Evolutionary conservation across 2,329 filamentous ascomycete species (phyloP).

Genomic region (Fusarium albosuccineum): DNA sequence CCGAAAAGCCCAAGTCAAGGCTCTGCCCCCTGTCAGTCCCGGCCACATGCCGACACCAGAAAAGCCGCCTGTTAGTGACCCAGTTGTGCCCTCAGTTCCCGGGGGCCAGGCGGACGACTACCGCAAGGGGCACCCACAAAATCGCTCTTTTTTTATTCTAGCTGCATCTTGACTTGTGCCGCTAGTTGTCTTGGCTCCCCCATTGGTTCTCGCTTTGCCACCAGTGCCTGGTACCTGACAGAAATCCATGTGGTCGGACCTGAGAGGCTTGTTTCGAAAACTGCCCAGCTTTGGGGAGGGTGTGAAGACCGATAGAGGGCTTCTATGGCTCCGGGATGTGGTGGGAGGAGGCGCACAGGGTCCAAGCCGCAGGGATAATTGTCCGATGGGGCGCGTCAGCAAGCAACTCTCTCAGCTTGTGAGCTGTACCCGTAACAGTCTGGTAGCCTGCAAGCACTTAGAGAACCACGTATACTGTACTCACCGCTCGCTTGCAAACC

Average conservation of each 20-base stretch:
- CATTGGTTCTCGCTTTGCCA: slow-evolving; percentile 50
- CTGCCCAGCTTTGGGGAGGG: slow-evolving; percentile 17
- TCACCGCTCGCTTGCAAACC: slow-evolving; percentile 20
- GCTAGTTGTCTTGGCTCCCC: slow-evolving; percentile 14
- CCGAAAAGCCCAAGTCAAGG: slow-evolving; percentile 7
- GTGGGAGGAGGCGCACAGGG: slow-evolving; percentile 17
- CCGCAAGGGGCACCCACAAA: slow-evolving; percentile 34
- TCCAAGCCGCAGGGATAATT: slow-evolving; percentile 11
- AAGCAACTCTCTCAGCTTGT: slow-evolving; percentile 6
- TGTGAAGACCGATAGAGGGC: slow-evolving; percentile 16
- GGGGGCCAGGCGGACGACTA: slow-evolving; percentile 29
- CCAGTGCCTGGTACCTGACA: slow-evolving; percentile 59
- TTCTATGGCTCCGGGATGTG: slow-evolving; percentile 16
- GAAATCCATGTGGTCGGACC: slow-evolving; percentile 55
- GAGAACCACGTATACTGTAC: slow-evolving; percentile 13
- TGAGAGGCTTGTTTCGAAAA: slow-evolving; percentile 52
- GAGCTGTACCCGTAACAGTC: slow-evolving; percentile 20
- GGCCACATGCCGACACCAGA: slow-evolving; percentile 23
- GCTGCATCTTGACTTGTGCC: slow-evolving; percentile 33
- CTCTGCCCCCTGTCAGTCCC: slow-evolving; percentile 18
- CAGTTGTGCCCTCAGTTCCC: slow-evolving; percentile 29
- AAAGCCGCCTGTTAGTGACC: slow-evolving; percentile 39
- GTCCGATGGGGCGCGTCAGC: slow-evolving; percentile 25
- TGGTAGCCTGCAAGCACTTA: slow-evolving; percentile 40
- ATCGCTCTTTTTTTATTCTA: slow-evolving; percentile 46